Evolutionary conservation across 2,329 filamentous ascomycete genomes (phyloP).

Genomic region (Conoideocrella luteorostrata): DNA sequence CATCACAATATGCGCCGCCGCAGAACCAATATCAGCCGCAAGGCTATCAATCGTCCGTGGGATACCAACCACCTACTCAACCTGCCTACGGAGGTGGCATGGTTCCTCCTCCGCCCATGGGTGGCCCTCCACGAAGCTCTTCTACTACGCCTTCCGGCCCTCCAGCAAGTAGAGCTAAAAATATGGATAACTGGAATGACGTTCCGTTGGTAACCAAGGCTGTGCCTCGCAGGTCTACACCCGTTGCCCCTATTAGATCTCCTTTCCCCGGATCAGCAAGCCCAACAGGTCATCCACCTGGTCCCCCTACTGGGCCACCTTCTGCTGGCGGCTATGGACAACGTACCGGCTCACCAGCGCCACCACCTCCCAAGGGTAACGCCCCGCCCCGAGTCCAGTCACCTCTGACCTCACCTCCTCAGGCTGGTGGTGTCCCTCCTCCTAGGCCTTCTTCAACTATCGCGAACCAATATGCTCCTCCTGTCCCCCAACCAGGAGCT

Average conservation of each 20-base stretch:
- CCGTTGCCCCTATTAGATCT: constrained; percentile 62
- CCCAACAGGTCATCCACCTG: constrained; percentile 30
- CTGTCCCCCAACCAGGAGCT: constrained; percentile 57
- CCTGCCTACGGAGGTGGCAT: constrained; percentile 30
- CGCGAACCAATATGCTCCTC: constrained; percentile 46
- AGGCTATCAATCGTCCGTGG: constrained; percentile 10
- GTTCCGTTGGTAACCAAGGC: constrained; percentile 77
- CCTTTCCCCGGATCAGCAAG: constrained; percentile 66
- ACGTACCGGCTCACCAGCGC: constrained; percentile 66
- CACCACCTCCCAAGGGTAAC: constrained; percentile 70
- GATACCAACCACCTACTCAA: constrained; percentile 48
- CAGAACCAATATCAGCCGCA: constrained; percentile 29
- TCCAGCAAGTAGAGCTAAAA: constrained; percentile 63
- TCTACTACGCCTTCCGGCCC: constrained; percentile 57
- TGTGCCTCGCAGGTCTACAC: constrained; percentile 68
- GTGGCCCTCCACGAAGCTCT: constrained; percentile 44
- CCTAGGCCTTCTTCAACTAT: constrained; percentile 59
- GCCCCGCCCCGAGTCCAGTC: constrained; percentile 66
- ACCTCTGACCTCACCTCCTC: constrained; percentile 50
- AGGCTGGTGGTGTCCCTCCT: constrained; percentile 46
- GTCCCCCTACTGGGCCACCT: constrained; percentile 5
- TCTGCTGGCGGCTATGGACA: constrained; percentile 50
- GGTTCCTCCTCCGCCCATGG: constrained; percentile 23
- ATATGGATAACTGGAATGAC: constrained; percentile 87
- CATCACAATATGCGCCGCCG: constrained; percentile 30